phyloP scores from a whole-genome alignment of 2,329 filamentous ascomycete species.

The Lachnellula willkommii region DNA sequence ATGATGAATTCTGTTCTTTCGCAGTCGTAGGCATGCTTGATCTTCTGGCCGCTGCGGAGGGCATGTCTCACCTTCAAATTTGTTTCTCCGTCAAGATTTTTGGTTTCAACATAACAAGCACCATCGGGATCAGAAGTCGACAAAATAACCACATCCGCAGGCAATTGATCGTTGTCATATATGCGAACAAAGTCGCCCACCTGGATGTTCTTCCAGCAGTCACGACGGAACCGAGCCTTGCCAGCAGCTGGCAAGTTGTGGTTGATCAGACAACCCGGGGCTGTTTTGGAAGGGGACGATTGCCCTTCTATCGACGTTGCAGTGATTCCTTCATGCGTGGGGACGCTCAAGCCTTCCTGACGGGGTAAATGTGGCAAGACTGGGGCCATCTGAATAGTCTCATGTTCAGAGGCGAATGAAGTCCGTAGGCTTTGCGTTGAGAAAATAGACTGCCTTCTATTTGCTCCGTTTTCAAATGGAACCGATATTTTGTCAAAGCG shows the following conservation, averaged over 20 bases:
- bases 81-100: constrained; percentile 95
- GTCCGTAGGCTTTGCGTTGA: constrained; percentile 35
- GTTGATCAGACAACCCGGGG: constrained; percentile 69
- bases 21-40: constrained; percentile 88
- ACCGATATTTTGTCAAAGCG: constrained; percentile 8
- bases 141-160: constrained; percentile 86
- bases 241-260: constrained; percentile 58
- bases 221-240: constrained; percentile 80
- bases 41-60: constrained; percentile 72
- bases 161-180: constrained; percentile 92
- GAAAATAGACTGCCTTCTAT: constrained; percentile 20
- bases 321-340: constrained; percentile 30
- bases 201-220: constrained; percentile 90
- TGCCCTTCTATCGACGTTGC: constrained; percentile 33
- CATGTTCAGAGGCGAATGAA: constrained; percentile 50
- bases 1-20: constrained; percentile 82
- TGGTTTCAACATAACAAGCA: constrained; percentile 95
- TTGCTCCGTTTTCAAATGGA: constrained; percentile 57
- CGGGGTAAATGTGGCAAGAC: constrained; percentile 72
- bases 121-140: constrained; percentile 92
- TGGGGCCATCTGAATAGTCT: constrained; percentile 92
- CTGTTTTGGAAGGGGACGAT: constrained; percentile 33
- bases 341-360: constrained; percentile 28
- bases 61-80: constrained; percentile 94
- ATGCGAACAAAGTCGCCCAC: constrained; percentile 95